Evolutionary conservation across 2,329 filamentous ascomycete genomes (phyloP).

Genomic region (Ophiosphaerella korrae): DNA sequence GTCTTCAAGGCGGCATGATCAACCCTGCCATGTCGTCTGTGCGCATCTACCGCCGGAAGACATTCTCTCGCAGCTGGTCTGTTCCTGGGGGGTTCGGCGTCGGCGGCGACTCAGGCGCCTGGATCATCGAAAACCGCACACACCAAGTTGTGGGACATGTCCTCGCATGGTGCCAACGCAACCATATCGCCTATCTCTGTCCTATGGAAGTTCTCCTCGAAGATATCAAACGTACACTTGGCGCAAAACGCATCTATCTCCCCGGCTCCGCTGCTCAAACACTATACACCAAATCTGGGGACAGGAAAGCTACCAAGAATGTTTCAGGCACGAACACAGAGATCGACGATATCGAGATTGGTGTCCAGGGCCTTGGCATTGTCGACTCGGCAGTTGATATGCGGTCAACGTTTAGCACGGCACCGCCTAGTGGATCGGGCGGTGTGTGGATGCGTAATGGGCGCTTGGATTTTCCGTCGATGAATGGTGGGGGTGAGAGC

Average conservation of each 20-base stretch:
- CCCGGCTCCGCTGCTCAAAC: slow-evolving; percentile 59
- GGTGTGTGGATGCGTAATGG: slow-evolving; percentile 5
- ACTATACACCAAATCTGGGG: slow-evolving; percentile 11
- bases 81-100: slow-evolving; percentile 68
- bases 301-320: slow-evolving; percentile 7
- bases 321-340: slow-evolving; percentile 9
- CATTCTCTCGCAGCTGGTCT: slow-evolving; percentile 74
- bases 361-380: slow-evolving; percentile 39
- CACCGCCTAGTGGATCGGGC: slow-evolving; percentile 1
- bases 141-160: slow-evolving; percentile 88
- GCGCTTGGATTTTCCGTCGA: not conserved
- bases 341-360: slow-evolving; percentile 30
- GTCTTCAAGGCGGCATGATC: slow-evolving; percentile 78
- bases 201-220: slow-evolving; percentile 90
- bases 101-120: slow-evolving; percentile 90
- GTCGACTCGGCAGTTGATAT: slow-evolving; percentile 35
- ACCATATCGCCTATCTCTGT: slow-evolving; percentile 85
- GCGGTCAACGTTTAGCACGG: slow-evolving; percentile 10
- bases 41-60: slow-evolving; percentile 82
- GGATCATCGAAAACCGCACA: slow-evolving; percentile 82
- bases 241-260: slow-evolving; percentile 71
- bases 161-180: slow-evolving; percentile 81
- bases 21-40: slow-evolving; percentile 79
- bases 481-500: slow-evolving; percentile 21
- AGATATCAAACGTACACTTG: slow-evolving; percentile 81